Percentiles rank a stretch among this genome's conserved stretches.
These are phyloP conservation scores for Phialemonium atrogriseum DNA, from an alignment of 2,329 filamentous ascomycete genomes.

Conservation along the genomic window DNA sequence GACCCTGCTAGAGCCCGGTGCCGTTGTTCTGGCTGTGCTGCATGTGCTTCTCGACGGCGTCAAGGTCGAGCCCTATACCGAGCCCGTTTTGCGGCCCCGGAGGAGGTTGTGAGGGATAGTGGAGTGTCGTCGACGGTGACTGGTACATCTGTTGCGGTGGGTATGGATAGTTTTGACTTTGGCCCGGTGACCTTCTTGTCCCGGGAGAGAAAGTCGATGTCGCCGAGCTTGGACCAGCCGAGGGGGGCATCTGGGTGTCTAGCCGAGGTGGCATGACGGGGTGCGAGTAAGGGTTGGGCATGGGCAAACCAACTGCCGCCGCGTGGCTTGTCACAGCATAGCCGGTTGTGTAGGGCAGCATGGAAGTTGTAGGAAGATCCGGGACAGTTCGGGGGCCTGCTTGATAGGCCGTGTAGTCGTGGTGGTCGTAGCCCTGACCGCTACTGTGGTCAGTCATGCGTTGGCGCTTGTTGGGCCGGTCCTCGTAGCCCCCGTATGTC, in stretches of 20 bases:
- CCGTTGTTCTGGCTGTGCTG: no score
- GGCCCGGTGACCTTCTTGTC: slow-evolving; percentile 8
- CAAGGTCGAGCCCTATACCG: neutral
- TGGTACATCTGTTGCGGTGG: slow-evolving; percentile 4
- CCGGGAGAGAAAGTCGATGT: slow-evolving; percentile 12
- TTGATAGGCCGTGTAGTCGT: slow-evolving; percentile 12
- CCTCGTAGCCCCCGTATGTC: slow-evolving; percentile 11
- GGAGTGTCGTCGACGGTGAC: slow-evolving; percentile 3
- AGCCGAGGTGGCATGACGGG: slow-evolving; percentile 11
- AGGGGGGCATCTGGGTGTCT: slow-evolving; percentile 12
- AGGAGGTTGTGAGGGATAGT: no score
- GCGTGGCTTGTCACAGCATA: slow-evolving; percentile 10
- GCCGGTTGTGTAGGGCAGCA: slow-evolving; percentile 12
- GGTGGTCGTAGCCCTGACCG: slow-evolving; percentile 12
- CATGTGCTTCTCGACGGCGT: no score
- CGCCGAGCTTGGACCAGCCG: slow-evolving; percentile 9
- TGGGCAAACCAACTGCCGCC: slow-evolving; percentile 8
- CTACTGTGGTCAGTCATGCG: slow-evolving; percentile 8
- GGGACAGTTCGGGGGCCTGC: slow-evolving; percentile 16
- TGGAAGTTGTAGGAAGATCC: slow-evolving; percentile 8
- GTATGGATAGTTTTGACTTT: slow-evolving; percentile 5
- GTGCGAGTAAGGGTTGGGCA: slow-evolving; percentile 7
- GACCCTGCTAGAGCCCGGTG: neutral
- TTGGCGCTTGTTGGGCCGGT: slow-evolving; percentile 12
- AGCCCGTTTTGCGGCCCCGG: no score